Conservation (phyloP, 257 asterid genomes). For the Striga asiatica region DNA sequence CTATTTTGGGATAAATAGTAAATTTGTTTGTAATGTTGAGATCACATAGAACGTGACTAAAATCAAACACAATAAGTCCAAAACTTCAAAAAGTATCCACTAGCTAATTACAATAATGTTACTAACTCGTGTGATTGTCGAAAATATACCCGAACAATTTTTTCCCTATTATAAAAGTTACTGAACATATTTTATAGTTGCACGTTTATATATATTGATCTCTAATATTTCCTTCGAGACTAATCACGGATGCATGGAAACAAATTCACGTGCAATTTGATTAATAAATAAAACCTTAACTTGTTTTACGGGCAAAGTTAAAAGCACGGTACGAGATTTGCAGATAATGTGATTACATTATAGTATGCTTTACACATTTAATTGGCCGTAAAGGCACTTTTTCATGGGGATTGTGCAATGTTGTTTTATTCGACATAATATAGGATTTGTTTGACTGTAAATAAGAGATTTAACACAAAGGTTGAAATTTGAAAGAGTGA, state of each 20-base stretch:
- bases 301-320: constrained; percentile 1
- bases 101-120: too few relatives aligned
- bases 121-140: too few relatives aligned
- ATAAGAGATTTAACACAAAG: too few relatives aligned
- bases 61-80: too few relatives aligned
- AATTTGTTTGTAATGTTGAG: too few relatives aligned
- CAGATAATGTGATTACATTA: background rate
- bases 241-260: background rate
- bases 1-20: too few relatives aligned
- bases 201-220: too few relatives aligned
- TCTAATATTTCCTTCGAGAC: background rate
- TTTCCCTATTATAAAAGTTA: too few relatives aligned
- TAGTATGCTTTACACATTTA: background rate
- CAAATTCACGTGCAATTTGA: background rate
- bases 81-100: too few relatives aligned
- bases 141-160: too few relatives aligned
- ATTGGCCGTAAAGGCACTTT: background rate
- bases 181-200: too few relatives aligned
- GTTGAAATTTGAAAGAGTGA: background rate
- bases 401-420: constrained; percentile 11
- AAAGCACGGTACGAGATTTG: constrained; percentile 18
- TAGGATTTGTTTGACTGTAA: constrained; percentile 22
- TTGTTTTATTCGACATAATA: constrained; percentile 12
- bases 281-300: background rate
- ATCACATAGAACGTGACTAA: too few relatives aligned